Percentiles rank a stretch among this genome's conserved stretches.
phyloP scores from a whole-genome alignment of 2,329 filamentous ascomycete species.

The Neospermospora avenae region DNA sequence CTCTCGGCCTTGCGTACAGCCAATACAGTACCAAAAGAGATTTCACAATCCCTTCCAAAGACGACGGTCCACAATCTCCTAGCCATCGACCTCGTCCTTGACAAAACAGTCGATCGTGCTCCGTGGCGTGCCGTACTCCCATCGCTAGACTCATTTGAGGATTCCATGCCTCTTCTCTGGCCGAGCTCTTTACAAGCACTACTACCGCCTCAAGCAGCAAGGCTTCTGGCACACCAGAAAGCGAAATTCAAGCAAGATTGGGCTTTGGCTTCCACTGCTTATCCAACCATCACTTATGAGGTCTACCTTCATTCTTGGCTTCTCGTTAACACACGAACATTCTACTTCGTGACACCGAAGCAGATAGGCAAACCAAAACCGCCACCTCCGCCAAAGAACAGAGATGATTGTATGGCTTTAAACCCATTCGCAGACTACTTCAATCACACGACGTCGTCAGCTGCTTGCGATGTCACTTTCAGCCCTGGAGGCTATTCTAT shows the following conservation, averaged over 20 bases:
- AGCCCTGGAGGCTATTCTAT: conserved; percentile 52
- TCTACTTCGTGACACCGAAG: conserved; percentile 46
- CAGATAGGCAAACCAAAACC: conserved; percentile 9
- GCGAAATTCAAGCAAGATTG: conserved; percentile 51
- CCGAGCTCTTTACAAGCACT: conserved; percentile 40
- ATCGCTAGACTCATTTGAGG: conserved; percentile 53
- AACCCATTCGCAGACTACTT: conserved; percentile 73
- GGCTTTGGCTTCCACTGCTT: conserved; percentile 40
- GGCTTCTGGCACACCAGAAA: conserved; percentile 53
- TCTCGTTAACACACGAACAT: conserved; percentile 60
- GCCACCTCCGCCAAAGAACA: conserved; percentile 33
- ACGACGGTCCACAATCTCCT: conserved; percentile 68
- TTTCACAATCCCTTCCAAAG: conserved; percentile 50
- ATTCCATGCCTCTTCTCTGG: conserved; percentile 57
- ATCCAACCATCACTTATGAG: conserved; percentile 38
- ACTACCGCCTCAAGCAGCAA: conserved; percentile 43
- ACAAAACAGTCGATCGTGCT: conserved; percentile 45
- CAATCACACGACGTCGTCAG: conserved; percentile 47
- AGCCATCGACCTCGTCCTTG: conserved; percentile 63
- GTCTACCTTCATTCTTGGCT: conserved; percentile 56
- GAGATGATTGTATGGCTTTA: conserved; percentile 62
- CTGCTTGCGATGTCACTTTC: conserved; percentile 46
- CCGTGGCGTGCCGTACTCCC: conserved; percentile 70
- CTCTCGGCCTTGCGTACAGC: conserved; percentile 60
- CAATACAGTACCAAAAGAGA: conserved; percentile 52